phyloP scores from a whole-genome alignment of 116 monocot species.

The Papilionanthe hybrid region DNA sequence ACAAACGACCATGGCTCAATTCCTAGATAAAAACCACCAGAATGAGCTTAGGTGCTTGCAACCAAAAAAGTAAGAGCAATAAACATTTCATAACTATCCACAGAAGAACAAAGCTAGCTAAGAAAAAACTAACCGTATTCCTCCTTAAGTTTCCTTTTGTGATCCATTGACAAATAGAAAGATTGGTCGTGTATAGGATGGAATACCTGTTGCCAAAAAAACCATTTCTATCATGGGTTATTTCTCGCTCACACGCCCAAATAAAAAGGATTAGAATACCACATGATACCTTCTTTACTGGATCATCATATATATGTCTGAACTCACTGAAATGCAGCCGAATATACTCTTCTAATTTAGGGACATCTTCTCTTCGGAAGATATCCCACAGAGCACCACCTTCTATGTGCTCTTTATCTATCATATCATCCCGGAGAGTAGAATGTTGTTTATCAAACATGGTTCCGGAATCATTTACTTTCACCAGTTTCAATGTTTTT shows the following conservation, averaged over 20 bases:
- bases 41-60: background rate
- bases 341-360: conserved; percentile 36
- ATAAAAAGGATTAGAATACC: background rate
- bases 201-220: conserved; percentile 20
- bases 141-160: conserved; percentile 52
- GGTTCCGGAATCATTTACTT: background rate
- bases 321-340: conserved; percentile 36
- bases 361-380: conserved; percentile 47
- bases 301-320: conserved; percentile 31
- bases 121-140: conserved; percentile 35
- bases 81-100: background rate
- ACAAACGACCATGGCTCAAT: conserved; percentile 66
- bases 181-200: conserved; percentile 49
- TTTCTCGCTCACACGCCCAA: background rate
- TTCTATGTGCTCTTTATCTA: conserved; percentile 5
- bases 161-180: conserved; percentile 43
- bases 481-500: background rate
- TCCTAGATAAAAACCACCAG: conserved; percentile 18
- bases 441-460: background rate
- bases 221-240: background rate
- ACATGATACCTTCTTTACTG: conserved; percentile 33
- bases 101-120: background rate
- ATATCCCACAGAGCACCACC: conserved; percentile 58
- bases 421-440: background rate
- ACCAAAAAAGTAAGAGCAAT: background rate